Evolutionary conservation across 2,329 filamentous ascomycete species (phyloP), one percentile per base, ranked within the genome.

Genomic region (Grosmannia huntii): DNA sequence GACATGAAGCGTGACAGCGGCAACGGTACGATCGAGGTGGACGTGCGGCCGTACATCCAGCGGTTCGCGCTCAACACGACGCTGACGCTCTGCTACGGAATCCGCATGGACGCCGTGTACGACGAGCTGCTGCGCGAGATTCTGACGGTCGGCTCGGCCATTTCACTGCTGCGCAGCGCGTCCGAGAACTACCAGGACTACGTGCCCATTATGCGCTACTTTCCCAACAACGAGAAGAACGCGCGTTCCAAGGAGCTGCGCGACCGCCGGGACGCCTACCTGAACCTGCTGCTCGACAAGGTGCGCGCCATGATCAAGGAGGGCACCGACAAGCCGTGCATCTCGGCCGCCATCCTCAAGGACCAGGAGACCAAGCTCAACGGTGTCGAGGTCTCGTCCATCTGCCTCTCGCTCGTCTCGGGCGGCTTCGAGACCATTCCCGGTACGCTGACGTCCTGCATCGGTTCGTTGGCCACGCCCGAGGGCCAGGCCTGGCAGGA

Each of bases 371-470:
- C 53, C 63, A 68, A 62, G 58, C 57, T 63, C 19, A 63, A 25
- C 56, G 60, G 61, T 91, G 69, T 77, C 91, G 55, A 89, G 87
- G 70, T 62, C 11, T 60, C 58, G 27, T 88, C 86, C 3, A 89
- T 94, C 64, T 89, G 88, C 67, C 71, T 94, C 27, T 62, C 60
- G 9, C 90, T 92, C 81, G 85, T 92, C 0, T 87, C 85, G 1
- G 89, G 87, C 0, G 89, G 89, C 21, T 79, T 92, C 19, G 89
- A 94, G 67, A 94, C 89, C 0, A 85, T 94, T 1, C 86, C 89
- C 0, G 86, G 84, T 12, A 91, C 90, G 61, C 72, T 92, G 11
- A 85, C 90, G 65, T 89, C 90, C 85, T 84, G 85, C 14, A 81
- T 92, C 51, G 89, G 86, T 2, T 89, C 87, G 64, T 78, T 94